Conservation (phyloP, 2,329 filamentous ascomycete genomes). For the Nemania sp. region DNA sequence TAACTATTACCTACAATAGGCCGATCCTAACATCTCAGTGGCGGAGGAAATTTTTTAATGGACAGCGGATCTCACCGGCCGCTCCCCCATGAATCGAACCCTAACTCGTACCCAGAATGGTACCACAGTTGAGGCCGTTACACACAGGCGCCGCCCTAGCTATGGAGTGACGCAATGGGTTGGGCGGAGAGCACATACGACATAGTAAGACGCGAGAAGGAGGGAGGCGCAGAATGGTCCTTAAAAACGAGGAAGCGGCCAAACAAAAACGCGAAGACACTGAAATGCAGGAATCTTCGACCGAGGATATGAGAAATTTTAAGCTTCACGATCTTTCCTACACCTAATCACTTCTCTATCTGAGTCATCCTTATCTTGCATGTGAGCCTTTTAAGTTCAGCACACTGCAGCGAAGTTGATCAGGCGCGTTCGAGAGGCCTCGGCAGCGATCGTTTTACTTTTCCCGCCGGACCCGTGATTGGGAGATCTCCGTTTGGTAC, state of each 20-base stretch:
- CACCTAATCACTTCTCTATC: not conserved
- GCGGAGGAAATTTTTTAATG: too few species aligned
- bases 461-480: not conserved
- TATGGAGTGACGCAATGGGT: slow-evolving; percentile 16
- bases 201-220: slow-evolving; percentile 16
- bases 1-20: slow-evolving; percentile 23
- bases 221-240: not conserved
- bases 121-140: slow-evolving; percentile 5
- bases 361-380: not conserved
- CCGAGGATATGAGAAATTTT: slow-evolving; percentile 14
- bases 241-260: not conserved
- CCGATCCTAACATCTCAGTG: slow-evolving; percentile 24
- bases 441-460: too few species aligned
- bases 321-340: slow-evolving; percentile 8
- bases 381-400: slow-evolving; percentile 1
- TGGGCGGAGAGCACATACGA: slow-evolving; percentile 12
- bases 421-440: not conserved
- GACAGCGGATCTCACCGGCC: slow-evolving; percentile 3
- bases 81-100: slow-evolving; percentile 13
- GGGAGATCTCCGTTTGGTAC: not conserved
- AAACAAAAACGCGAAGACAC: not conserved
- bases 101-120: slow-evolving; percentile 2
- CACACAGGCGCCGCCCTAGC: slow-evolving; percentile 6
- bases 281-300: not conserved
- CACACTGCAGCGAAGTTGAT: not conserved